phyloP scores from a whole-genome alignment of 192 early-diverging fungal genomes.

The Podila horticola region DNA sequence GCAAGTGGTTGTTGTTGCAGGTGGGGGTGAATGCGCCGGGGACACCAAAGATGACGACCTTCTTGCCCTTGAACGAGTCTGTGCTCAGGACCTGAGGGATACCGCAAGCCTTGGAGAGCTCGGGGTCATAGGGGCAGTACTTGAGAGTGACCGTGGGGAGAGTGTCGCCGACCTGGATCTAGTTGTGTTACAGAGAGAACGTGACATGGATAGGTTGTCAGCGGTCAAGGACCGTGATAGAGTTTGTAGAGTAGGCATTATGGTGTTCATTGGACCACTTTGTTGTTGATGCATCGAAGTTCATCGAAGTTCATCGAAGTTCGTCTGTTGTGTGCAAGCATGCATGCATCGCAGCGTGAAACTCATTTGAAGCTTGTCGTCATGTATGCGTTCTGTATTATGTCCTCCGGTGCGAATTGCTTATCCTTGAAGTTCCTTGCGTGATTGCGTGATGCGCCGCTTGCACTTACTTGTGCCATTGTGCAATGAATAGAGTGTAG shows the following conservation, averaged over 20 bases:
- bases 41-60: conserved; percentile 73
- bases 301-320: too few relatives aligned
- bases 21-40: conserved; percentile 76
- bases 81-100: conserved; percentile 49
- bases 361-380: too few relatives aligned
- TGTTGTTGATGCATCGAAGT: too few relatives aligned
- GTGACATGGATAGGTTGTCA: too few relatives aligned
- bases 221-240: too few relatives aligned
- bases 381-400: not conserved
- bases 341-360: too few relatives aligned
- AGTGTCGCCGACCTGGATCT: conserved; percentile 48
- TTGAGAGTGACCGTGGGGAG: conserved; percentile 44
- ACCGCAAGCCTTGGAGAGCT: conserved; percentile 35
- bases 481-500: conserved; percentile 4
- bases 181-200: too few relatives aligned
- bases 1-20: conserved; percentile 65
- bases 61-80: conserved; percentile 68
- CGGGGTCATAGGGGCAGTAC: conserved; percentile 49
- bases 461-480: conserved; percentile 37
- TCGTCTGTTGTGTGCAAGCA: too few relatives aligned
- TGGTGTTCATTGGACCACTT: too few relatives aligned
- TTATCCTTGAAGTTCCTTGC: not conserved
- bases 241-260: too few relatives aligned
- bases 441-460: not conserved
- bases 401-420: too few relatives aligned